phyloP scores from a whole-genome alignment of 768 basidiomycete species.

The Podaxis carcinomalis region DNA sequence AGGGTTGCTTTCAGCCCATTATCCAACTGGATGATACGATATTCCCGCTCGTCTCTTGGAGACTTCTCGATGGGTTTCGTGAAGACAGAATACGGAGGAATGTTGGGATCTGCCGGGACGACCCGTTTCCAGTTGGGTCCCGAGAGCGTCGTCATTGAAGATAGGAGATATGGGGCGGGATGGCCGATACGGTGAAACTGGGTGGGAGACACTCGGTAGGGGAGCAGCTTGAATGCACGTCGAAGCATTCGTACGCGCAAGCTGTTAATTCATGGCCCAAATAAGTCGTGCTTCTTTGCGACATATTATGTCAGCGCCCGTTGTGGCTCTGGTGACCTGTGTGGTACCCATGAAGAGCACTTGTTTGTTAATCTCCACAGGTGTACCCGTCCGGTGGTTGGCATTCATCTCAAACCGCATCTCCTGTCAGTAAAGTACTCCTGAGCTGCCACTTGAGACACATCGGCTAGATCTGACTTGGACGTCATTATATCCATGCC shows the following conservation, averaged over 20 bases:
- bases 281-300: background rate
- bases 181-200: background rate
- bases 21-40: constrained; percentile 75
- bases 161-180: background rate
- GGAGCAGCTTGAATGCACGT: background rate
- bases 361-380: background rate
- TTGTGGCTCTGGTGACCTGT: background rate
- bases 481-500: no score
- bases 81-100: constrained; percentile 52
- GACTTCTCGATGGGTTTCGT: constrained; percentile 63
- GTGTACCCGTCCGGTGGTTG: background rate
- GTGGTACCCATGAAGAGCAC: background rate
- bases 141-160: constrained; percentile 2
- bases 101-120: constrained; percentile 16
- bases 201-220: background rate
- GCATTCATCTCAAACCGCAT: background rate
- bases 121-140: constrained; percentile 33
- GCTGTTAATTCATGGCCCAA: background rate
- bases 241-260: background rate
- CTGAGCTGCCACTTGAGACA: background rate
- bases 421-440: background rate
- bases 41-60: constrained; percentile 73
- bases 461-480: no score
- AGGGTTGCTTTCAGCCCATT: constrained; percentile 89
- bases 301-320: background rate